Percentiles rank a stretch among this genome's conserved stretches.
phyloP scores from a whole-genome alignment of 805 yeast genomes.

The Lipomyces anomalus region DNA sequence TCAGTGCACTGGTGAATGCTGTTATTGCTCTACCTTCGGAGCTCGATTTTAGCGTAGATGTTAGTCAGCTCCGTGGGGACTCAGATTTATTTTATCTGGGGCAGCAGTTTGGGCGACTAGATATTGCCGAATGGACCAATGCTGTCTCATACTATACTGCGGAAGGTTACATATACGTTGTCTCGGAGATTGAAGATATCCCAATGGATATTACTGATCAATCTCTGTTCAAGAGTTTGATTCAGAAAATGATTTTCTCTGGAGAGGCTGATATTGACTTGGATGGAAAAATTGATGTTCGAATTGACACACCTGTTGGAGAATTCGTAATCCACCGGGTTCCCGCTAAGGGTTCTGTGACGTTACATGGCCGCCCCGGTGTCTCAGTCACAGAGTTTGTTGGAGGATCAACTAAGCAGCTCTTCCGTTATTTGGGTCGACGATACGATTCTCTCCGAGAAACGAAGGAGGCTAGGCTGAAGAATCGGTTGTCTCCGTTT shows the following conservation, averaged over 20 bases:
- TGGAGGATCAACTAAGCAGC: no score
- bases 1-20: conserved; percentile 24
- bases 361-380: no score
- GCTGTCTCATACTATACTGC: conserved; percentile 16
- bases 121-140: conserved; percentile 19
- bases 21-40: conserved; percentile 23
- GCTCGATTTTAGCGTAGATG: conserved; percentile 17
- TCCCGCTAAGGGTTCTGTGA: conserved; percentile 22
- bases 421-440: no score
- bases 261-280: conserved; percentile 22
- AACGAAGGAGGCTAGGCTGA: no score
- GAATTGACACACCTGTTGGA: conserved; percentile 18
- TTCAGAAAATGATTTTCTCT: conserved; percentile 16
- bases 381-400: no score
- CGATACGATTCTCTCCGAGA: no score
- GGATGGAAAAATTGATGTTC: conserved; percentile 22
- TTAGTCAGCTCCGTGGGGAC: conserved; percentile 15
- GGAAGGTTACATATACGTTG: conserved; percentile 23
- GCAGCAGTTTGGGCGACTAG: conserved; percentile 20
- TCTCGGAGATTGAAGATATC: conserved; percentile 21
- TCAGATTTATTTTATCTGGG: conserved; percentile 20
- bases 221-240: conserved; percentile 16
- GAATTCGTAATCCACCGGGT: conserved; percentile 13
- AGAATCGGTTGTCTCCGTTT: no score
- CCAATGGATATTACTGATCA: conserved; percentile 24